Evolutionary conservation across 75 land plant genomes (phyloP).

Genomic region (Cryptomeria japonica): DNA sequence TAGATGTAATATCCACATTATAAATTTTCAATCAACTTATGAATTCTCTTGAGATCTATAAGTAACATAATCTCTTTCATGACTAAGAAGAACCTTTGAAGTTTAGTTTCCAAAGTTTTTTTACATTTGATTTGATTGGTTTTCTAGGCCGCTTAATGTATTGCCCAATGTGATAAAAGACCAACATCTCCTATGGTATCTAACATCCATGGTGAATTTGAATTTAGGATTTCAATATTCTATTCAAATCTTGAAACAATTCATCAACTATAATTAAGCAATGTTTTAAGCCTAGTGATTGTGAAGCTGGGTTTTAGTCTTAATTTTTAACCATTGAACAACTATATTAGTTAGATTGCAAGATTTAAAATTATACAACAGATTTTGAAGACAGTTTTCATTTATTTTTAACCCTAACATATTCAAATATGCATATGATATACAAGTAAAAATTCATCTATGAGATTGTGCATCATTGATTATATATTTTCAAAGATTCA

Average conservation of each 20-base stretch:
- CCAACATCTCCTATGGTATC: not conserved
- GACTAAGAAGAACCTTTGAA: not conserved
- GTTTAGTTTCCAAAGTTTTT: slow-evolving; percentile 4
- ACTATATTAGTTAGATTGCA: not conserved
- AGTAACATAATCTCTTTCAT: slow-evolving; percentile 1
- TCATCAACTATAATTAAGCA: not conserved
- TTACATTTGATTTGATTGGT: not conserved
- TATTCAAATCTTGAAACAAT: not conserved
- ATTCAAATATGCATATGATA: not conserved
- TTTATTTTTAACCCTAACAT: not conserved
- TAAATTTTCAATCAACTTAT: slow-evolving; percentile 4
- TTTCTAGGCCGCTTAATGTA: not conserved
- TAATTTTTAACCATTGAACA: not conserved
- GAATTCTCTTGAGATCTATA: not conserved
- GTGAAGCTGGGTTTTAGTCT: not conserved
- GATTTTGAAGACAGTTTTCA: not conserved
- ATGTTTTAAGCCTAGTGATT: not conserved
- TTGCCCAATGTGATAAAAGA: not conserved
- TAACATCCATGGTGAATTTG: slow-evolving; percentile 2
- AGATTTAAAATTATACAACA: not conserved
- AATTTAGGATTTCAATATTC: not conserved
- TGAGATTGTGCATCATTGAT: not conserved
- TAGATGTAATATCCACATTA: not conserved
- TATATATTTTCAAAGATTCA: not conserved
- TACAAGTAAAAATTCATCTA: not conserved